Percentiles rank a stretch among this genome's conserved stretches.
Conservation (phyloP, 2,329 filamentous ascomycete genomes). For the Ophiosphaerella korrae region DNA sequence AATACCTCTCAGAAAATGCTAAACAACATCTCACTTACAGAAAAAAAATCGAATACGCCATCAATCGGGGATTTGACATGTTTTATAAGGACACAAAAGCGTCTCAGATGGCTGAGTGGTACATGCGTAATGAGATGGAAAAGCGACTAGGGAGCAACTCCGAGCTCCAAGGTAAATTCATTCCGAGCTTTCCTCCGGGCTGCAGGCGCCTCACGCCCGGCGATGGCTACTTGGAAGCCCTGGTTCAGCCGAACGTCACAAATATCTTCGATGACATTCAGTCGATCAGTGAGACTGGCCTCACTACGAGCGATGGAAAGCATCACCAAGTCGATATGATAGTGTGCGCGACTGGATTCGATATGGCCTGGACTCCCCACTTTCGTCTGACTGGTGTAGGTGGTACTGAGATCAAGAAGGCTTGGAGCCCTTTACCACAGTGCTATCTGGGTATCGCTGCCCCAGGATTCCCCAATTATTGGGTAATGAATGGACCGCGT, state of each 20-base stretch:
- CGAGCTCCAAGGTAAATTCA: conserved; percentile 63
- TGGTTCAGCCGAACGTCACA: conserved; percentile 63
- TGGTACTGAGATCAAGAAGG: conserved; percentile 22
- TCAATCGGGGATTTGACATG: conserved; percentile 13
- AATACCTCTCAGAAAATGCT: not conserved
- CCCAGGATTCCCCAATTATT: conserved; percentile 37
- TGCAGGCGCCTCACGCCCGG: conserved; percentile 70
- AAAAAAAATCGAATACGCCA: not conserved
- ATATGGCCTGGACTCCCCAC: conserved; percentile 44
- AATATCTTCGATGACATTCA: conserved; percentile 64
- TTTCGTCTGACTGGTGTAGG: conserved; percentile 48
- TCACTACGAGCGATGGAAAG: conserved; percentile 63
- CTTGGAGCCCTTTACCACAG: conserved; percentile 23
- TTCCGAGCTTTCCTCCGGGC: conserved; percentile 67
- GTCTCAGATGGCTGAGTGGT: conserved; percentile 47
- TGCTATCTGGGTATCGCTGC: conserved; percentile 29
- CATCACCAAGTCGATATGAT: conserved; percentile 66
- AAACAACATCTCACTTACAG: conserved; percentile 3
- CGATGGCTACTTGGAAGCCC: conserved; percentile 69
- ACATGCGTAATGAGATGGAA: conserved; percentile 47
- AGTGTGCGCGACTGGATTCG: conserved; percentile 53
- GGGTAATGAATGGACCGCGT: conserved; percentile 7
- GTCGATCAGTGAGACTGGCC: conserved; percentile 63
- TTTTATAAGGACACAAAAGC: conserved; percentile 64
- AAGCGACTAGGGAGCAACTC: conserved; percentile 55